These are phyloP conservation scores for Hypoxylon crocopeplum DNA, from an alignment of 495 filamentous ascomycete species.

Conservation along the genomic window DNA sequence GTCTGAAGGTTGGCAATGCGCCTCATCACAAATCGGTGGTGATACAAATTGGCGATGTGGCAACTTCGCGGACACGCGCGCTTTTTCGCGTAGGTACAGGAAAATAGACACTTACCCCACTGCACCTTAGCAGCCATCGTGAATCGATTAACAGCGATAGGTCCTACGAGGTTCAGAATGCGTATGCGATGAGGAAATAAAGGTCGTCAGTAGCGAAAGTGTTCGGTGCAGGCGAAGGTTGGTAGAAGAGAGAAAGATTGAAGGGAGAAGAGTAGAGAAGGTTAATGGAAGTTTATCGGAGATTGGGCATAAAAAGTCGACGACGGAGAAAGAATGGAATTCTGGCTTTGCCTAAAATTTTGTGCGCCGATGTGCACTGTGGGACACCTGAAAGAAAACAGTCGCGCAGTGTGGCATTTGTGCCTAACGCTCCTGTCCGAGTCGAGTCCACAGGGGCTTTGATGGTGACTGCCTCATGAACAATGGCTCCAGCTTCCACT, in stretches of 20 bases:
- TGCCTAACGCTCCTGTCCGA: conserved; percentile 7
- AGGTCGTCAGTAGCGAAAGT: neutral
- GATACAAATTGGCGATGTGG: conserved; percentile 18
- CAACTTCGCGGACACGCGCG: conserved; percentile 20
- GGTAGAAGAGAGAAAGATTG: neutral
- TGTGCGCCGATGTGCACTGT: conserved; percentile 20
- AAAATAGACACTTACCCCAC: conserved; percentile 42
- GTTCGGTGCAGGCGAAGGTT: too few species aligned
- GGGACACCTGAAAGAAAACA: conserved; percentile 14
- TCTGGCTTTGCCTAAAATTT: conserved; percentile 32
- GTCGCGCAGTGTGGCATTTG: conserved; percentile 4
- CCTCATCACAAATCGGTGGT: conserved; percentile 9
- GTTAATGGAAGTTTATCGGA: conserved; percentile 5
- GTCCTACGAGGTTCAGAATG: neutral
- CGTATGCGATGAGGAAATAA: neutral
- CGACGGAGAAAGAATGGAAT: neutral
- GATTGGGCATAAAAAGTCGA: conserved; percentile 36
- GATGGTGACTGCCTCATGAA: neutral
- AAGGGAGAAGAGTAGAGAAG: neutral
- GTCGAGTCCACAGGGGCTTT: conserved; percentile 14
- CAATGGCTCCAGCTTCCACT: too few species aligned
- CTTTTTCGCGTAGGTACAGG: neutral
- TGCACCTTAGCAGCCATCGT: conserved; percentile 44
- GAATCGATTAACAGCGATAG: conserved; percentile 5
- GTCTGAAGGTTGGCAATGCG: conserved; percentile 9